These are phyloP conservation scores for Aspergillus thermomutatus DNA, from an alignment of 2,329 filamentous ascomycete species.

Conservation along the genomic window DNA sequence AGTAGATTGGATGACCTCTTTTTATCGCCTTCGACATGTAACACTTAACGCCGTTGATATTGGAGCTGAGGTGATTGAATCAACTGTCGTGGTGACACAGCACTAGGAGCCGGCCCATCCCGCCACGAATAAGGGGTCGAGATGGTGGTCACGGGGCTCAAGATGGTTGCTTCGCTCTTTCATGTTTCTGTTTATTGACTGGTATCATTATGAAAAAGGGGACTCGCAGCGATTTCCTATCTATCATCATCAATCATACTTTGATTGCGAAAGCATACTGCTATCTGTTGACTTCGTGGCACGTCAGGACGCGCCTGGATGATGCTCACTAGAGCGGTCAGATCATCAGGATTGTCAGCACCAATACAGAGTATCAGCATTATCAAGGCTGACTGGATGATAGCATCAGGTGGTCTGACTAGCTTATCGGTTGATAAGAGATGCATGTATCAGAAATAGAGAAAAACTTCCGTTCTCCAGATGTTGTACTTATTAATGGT, in stretches of 20 bases:
- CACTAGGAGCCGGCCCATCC: constrained; percentile 11
- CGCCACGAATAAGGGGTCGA: constrained; percentile 9
- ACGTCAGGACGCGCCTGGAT: constrained; percentile 10
- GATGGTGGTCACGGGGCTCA: constrained; percentile 10
- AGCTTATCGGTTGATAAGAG: not conserved
- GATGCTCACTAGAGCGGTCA: constrained; percentile 6
- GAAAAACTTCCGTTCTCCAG: no score
- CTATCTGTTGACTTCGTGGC: constrained; percentile 4
- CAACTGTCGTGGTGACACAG: constrained; percentile 1
- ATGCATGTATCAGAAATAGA: not conserved
- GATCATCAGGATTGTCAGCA: constrained; percentile 23
- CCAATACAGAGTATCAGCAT: constrained; percentile 10
- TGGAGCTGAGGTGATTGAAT: constrained; percentile 2
- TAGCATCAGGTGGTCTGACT: constrained; percentile 5
- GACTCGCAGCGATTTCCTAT: not conserved
- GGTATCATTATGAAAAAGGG: not conserved
- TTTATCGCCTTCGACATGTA: no score
- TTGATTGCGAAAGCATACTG: not conserved
- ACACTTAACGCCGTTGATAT: no score
- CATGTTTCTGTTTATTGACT: not conserved
- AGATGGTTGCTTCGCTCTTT: not conserved
- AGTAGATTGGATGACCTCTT: not conserved
- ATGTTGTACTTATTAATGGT: not conserved
- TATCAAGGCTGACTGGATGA: constrained; percentile 4
- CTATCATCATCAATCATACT: not conserved